Conservation (phyloP, 2,329 filamentous ascomycete genomes). For the Hirsutella minnesotensis region DNA sequence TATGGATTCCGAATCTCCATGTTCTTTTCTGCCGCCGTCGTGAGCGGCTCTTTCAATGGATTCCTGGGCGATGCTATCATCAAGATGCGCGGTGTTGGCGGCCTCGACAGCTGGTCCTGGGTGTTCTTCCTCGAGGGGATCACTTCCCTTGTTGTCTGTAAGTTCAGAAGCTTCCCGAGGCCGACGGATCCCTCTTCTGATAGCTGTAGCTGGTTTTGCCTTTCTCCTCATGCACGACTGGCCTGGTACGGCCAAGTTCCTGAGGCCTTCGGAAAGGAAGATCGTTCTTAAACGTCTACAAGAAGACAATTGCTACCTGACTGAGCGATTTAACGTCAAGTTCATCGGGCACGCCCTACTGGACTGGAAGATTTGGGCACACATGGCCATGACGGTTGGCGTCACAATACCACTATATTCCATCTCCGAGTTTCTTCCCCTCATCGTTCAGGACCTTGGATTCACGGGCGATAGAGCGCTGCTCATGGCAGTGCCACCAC, state of each 20-base stretch:
- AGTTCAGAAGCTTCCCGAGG: too few relatives aligned
- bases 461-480: constrained; percentile 24
- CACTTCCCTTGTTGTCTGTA: constrained; percentile 30
- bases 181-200: too few relatives aligned
- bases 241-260: constrained; percentile 38
- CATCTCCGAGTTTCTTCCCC: constrained; percentile 25
- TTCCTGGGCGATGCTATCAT: constrained; percentile 48
- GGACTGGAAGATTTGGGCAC: constrained; percentile 43
- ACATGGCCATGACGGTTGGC: constrained; percentile 52
- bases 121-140: constrained; percentile 64
- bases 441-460: constrained; percentile 22
- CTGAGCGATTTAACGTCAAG: constrained; percentile 45
- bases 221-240: constrained; percentile 48
- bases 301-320: constrained; percentile 31
- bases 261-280: constrained; percentile 28
- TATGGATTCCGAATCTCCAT: constrained; percentile 49
- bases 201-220: constrained; percentile 33
- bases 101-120: constrained; percentile 59
- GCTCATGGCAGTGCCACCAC: constrained; percentile 26
- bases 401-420: constrained; percentile 29
- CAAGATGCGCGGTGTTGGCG: constrained; percentile 40
- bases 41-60: constrained; percentile 51
- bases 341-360: constrained; percentile 43
- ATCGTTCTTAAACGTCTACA: constrained; percentile 31
- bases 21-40: constrained; percentile 44